These are phyloP conservation scores for Wickerhamiella cacticola DNA, from an alignment of 805 yeast species.

Conservation along the genomic window DNA sequence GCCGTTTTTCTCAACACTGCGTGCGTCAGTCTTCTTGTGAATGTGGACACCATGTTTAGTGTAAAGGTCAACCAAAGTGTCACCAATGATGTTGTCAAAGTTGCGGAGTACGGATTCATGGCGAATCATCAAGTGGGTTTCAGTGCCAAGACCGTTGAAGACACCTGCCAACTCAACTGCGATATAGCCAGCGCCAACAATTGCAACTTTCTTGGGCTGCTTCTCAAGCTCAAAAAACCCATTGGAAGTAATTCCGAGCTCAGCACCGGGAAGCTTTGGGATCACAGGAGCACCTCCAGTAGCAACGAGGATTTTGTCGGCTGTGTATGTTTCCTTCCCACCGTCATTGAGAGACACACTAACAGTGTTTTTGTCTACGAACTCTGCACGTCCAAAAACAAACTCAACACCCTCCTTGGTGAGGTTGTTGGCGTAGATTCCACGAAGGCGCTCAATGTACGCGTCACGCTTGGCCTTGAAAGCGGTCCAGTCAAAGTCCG, in stretches of 20 bases:
- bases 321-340: conserved; percentile 48
- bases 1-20: conserved; percentile 32
- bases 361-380: conserved; percentile 40
- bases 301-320: conserved; percentile 76
- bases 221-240: conserved; percentile 71
- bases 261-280: conserved; percentile 68
- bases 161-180: conserved; percentile 94
- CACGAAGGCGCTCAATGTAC: conserved; percentile 74
- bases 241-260: conserved; percentile 75
- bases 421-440: conserved; percentile 82
- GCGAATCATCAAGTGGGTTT: conserved; percentile 78
- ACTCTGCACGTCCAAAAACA: conserved; percentile 75
- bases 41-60: conserved; percentile 69
- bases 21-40: conserved; percentile 50
- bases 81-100: conserved; percentile 72
- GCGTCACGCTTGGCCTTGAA: conserved; percentile 88
- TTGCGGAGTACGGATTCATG: conserved; percentile 82
- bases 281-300: conserved; percentile 80
- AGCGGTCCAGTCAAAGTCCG: conserved; percentile 65
- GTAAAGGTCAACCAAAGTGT: conserved; percentile 69
- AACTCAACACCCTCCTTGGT: conserved; percentile 80
- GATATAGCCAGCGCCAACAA: conserved; percentile 97
- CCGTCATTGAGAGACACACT: conserved; percentile 65
- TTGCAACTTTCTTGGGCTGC: conserved; percentile 86
- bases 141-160: conserved; percentile 75